Evolutionary conservation across 2,329 filamentous ascomycete species (phyloP), one percentile per base, ranked within the genome.

Genomic region (Amphichorda felina): DNA sequence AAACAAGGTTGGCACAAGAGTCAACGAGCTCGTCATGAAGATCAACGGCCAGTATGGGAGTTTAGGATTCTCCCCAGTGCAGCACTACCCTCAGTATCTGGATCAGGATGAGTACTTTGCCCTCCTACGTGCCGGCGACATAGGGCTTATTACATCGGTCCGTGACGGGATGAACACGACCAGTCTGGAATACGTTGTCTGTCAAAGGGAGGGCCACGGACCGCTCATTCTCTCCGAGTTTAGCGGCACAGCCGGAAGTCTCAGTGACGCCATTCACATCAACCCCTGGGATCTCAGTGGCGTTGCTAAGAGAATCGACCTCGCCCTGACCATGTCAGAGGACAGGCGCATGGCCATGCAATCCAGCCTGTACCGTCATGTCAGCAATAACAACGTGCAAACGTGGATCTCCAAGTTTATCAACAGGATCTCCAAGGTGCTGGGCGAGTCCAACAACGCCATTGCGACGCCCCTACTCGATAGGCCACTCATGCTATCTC

Each of bases 101-200:
- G 80, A 77, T 33, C 82, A 81, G 45, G 82, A 87, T 47, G 88
- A 96, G 59, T 96, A 96, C 57, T 93, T 94, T 57, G 88, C 89
- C 4, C 72, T 96, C n/a, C 71, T 96, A 35, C 79, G 89, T 17
- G 77, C 86, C 3, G 88, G 83, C 24, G 87, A 96, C 54, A 84
- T 95, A 45, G 89, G 87, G 4, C 68, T 96, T 34, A 95, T 96
- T 57, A 95, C 91, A 6, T 94, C 86, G 46, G 88, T 96, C 16
- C 78, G 89, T 40, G 91, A 96, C 55, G 89, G 89, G 39, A 95
- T 96, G 88, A 96, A 95, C 64, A 95, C 89, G 1, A 94, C 88
- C 15, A 93, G 86, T 54, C 66, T 96, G 46, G 91, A 96, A 59
- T 96, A 95, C 54, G 79, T 96, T 38, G 73, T 94, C 39, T 94